phyloP scores from a whole-genome alignment of 106 monocot species.

The Gastrodia elata region DNA sequence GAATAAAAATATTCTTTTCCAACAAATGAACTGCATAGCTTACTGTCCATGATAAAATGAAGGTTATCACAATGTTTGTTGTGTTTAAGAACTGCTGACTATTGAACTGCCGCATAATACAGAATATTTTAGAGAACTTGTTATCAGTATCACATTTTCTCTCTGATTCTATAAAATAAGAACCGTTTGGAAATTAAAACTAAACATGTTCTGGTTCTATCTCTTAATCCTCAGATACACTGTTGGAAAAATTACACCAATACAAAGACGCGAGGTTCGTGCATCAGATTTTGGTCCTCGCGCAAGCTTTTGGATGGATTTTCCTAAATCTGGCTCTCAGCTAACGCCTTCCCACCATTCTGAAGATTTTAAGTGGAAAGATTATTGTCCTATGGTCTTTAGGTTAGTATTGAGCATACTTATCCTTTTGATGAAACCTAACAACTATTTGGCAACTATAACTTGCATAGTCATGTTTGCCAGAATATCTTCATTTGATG shows the following conservation, averaged over 20 bases:
- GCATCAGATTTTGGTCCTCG: conserved; percentile 80
- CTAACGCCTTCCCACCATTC: conserved; percentile 70
- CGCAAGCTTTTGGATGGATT: conserved; percentile 96
- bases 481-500: not conserved
- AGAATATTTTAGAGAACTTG: not conserved
- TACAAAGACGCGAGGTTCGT: conserved; percentile 84
- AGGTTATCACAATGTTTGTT: not conserved
- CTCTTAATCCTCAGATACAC: conserved; percentile 53
- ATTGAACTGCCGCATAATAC: not conserved
- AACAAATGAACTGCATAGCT: not conserved
- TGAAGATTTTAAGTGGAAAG: conserved; percentile 98
- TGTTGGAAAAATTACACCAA: conserved; percentile 96
- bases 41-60: not conserved
- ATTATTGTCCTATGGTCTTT: conserved; percentile 97
- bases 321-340: conserved; percentile 76
- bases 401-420: conserved; percentile 32
- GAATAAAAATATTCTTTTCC: not conserved
- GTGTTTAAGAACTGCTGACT: not conserved
- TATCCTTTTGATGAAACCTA: not conserved
- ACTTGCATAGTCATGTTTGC: not conserved
- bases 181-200: not conserved
- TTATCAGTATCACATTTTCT: not conserved
- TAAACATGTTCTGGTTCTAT: conserved; percentile 4
- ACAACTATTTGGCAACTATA: not conserved
- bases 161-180: not conserved